Conservation (phyloP, 2,329 filamentous ascomycete genomes). For the Davidsoniella neocaledoniae region DNA sequence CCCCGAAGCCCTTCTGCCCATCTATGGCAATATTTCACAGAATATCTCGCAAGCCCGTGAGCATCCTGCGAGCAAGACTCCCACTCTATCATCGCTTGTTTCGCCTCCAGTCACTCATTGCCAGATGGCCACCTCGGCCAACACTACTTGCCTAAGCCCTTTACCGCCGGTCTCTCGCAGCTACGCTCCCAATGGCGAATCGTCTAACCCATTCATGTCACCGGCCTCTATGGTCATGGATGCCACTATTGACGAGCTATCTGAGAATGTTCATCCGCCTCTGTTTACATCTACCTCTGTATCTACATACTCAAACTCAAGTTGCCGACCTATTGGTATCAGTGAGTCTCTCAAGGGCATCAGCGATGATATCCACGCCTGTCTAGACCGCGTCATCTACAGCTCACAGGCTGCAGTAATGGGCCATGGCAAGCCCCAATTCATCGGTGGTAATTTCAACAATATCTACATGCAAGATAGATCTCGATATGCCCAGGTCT, state of each 20-base stretch:
- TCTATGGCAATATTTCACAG: slow-evolving; percentile 8
- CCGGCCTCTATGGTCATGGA: slow-evolving; percentile 9
- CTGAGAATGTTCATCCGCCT: neutral
- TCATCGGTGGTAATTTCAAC: slow-evolving; percentile 7
- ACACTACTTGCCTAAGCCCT: slow-evolving; percentile 3
- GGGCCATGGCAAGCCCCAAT: neutral
- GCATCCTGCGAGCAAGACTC: neutral
- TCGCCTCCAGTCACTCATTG: slow-evolving; percentile 10
- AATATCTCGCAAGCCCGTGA: slow-evolving; percentile 9
- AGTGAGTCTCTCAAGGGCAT: neutral
- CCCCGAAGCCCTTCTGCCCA: slow-evolving; percentile 4
- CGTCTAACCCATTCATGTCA: slow-evolving; percentile 5
- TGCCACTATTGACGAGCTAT: slow-evolving; percentile 1
- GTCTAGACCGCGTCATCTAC: slow-evolving; percentile 5
- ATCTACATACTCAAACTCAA: neutral
- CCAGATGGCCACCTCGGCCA: slow-evolving; percentile 1
- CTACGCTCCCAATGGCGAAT: neutral
- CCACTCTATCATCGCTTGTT: slow-evolving; percentile 6
- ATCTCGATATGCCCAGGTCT: slow-evolving; percentile 1
- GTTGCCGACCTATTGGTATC: neutral
- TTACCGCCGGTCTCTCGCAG: neutral
- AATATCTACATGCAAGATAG: slow-evolving; percentile 5
- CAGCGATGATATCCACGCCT: slow-evolving; percentile 6
- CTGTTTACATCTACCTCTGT: neutral
- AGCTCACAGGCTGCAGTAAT: slow-evolving; percentile 1